Evolutionary conservation across 495 filamentous ascomycete species (phyloP), one percentile per base, ranked within the genome.

Genomic region (Xanthoparmelia taractica): DNA sequence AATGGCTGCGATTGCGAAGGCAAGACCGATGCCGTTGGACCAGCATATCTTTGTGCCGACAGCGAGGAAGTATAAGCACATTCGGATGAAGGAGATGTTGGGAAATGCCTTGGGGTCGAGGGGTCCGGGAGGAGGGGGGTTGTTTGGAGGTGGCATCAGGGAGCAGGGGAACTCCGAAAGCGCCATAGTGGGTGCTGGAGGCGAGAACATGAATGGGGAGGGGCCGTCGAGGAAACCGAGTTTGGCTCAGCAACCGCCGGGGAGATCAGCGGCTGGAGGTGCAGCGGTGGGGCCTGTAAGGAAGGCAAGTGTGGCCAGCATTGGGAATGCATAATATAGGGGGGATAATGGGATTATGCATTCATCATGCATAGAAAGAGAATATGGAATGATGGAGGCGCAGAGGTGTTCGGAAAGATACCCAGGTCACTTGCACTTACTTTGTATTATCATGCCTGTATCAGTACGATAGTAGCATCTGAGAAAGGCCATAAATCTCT

Each of bases 71-170:
- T 96, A 96, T 68, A 85, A 90, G 65, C 86, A 87, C 43, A 85
- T 93, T 40, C 86, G 94, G 18, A 86, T 97, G 71, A 90, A 91
- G 65, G 92, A 96, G 70, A 91, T 93, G 81, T 80, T 98, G 29
- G 84, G 85, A 17, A 84, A 87, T 62, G 93, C 93, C 0, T 73
- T 90, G 27, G 82, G 78, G 4, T 78, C 76, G 18, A 72, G 38
- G 18, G 54, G 52, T 5, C 25, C 75, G 33, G 70, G 75, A 8
- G 80, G 79, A 18, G 74, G 74, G 20, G 72, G 75, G 8, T 69
- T 82, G 25, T 81, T 81, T 55, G 67, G 59, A 50, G 40, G 50
- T 13, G 43, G 36, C 7, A 57, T 15, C 7, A 29, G 48, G 25
- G 29, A 55, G 50, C 34, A 38, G 8, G 60, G 36, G 38, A 18